phyloP scores from a whole-genome alignment of 306 rosid species.

The Malus sylvestris region DNA sequence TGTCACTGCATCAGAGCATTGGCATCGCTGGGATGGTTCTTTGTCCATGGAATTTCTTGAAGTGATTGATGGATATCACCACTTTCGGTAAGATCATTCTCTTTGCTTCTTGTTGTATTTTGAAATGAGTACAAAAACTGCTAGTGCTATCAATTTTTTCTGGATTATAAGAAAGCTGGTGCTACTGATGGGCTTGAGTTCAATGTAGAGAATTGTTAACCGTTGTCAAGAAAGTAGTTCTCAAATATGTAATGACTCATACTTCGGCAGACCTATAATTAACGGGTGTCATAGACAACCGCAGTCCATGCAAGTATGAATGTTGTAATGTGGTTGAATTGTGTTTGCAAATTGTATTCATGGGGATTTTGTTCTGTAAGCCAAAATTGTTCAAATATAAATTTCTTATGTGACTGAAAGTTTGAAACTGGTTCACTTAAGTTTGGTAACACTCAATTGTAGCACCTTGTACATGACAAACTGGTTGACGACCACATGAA shows the following conservation, averaged over 20 bases:
- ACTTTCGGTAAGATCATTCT: slow-evolving; percentile 54
- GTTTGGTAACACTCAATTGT: background rate
- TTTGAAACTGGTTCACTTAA: background rate
- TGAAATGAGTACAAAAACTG: background rate
- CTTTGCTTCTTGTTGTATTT: slow-evolving; percentile 1
- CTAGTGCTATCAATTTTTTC: background rate
- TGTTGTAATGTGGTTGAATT: background rate
- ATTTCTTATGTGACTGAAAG: background rate
- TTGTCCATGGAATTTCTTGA: slow-evolving; percentile 74
- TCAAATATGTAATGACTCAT: background rate
- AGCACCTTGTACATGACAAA: background rate
- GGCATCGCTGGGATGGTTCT: slow-evolving; percentile 92
- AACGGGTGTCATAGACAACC: background rate
- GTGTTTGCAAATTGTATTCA: background rate
- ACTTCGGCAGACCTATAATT: background rate
- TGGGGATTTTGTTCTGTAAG: background rate
- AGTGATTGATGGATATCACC: slow-evolving; percentile 48
- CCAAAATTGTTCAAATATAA: background rate
- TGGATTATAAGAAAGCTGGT: background rate
- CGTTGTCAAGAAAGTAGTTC: background rate
- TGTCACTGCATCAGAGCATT: slow-evolving; percentile 69
- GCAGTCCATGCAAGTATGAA: background rate
- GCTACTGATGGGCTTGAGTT: background rate
- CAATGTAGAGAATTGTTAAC: background rate
- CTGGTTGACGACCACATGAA: background rate